phyloP scores from a whole-genome alignment of 108 stramenopile genomes.

The Cyclotella distinguenda region DNA sequence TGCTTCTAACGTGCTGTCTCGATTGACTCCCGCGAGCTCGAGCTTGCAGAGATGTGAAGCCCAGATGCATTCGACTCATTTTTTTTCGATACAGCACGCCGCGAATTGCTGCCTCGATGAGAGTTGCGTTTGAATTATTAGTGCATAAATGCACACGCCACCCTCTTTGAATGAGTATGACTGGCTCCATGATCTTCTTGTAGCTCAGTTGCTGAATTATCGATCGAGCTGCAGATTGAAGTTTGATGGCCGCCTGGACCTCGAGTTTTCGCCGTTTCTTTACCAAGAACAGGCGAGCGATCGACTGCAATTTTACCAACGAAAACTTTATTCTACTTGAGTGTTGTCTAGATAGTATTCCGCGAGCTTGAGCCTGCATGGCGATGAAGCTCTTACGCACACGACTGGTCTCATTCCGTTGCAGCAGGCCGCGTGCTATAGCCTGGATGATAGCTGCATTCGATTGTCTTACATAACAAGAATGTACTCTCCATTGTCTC shows the following conservation, averaged over 20 bases:
- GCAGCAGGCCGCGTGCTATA: neutral
- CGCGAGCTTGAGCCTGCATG: constrained; percentile 13
- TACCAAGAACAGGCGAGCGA: too few species aligned
- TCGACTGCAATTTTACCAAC: constrained; percentile 1
- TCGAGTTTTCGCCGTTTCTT: neutral
- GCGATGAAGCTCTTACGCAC: neutral
- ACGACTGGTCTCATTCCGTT: neutral
- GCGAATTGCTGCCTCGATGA: too few species aligned
- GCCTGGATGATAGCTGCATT: constrained; percentile 4
- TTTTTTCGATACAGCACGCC: too few species aligned
- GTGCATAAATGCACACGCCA: neutral
- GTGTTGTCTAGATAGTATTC: neutral
- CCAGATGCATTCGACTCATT: too few species aligned
- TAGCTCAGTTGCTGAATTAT: neutral
- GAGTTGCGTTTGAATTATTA: constrained; percentile 14
- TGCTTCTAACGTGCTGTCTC: too few species aligned
- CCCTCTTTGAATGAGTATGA: neutral
- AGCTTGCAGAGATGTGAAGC: constrained; percentile 2
- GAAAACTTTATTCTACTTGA: neutral
- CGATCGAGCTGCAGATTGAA: constrained; percentile 6
- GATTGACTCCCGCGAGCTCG: neutral
- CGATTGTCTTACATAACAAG: neutral
- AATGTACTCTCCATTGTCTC: too few species aligned
- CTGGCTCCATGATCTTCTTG: neutral
- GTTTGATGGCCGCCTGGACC: neutral